Base-by-base conservation (phyloP, 2,329 filamentous ascomycete species). In the Fusarium multiceps region DNA sequence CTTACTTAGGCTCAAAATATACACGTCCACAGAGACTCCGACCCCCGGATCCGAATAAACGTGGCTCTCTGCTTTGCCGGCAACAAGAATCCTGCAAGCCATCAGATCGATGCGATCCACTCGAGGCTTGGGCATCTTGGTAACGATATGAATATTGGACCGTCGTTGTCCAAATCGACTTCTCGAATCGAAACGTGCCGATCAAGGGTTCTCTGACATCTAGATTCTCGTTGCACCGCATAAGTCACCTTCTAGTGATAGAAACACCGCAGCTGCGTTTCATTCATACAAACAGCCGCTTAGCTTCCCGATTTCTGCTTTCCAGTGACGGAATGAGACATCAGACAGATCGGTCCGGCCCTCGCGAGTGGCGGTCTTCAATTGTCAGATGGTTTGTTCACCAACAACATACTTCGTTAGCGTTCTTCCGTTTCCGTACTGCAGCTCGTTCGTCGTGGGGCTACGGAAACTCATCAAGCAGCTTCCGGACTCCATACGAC, bases 341-440 rank as follows among this genome's bases (percentile, higher is more conserved):
- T 13, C 30, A 42, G 34, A 28, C 46, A 56, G 23, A 47, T 57
- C 54, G 43, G 43, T 42, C 45, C 16, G 41, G 40, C 53, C 41
- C 27, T 32, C 34, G 18, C 21, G 59, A 45, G n/a, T 54, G 53
- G 9, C 32, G 30, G 30, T 21, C 42, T 21, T 21, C 16, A 59
- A 23, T 12, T 32, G 37, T 30, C 41, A 43, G 34, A 55, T 21
- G 25, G 46, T 45, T 50, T 43, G 48, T 43, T 37, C 21, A 34
- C 41, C 16, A 27, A 43, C 30, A 25, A 41, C 30, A 55, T 54
- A 20, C 49, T 66, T 45, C 23, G 20, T 59, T 59, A 53, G 27
- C 46, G 34, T 42, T 56, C 28, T 49, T 63, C 57, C 54, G 57
- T 34, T 63, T 67, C 27, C 34, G 62, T 57, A 70, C 37, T 14